Evolutionary conservation across 176 grass and related monocot genomes (phyloP), one percentile per base, ranked within the genome.

Genomic region (Carex myosuroides): DNA sequence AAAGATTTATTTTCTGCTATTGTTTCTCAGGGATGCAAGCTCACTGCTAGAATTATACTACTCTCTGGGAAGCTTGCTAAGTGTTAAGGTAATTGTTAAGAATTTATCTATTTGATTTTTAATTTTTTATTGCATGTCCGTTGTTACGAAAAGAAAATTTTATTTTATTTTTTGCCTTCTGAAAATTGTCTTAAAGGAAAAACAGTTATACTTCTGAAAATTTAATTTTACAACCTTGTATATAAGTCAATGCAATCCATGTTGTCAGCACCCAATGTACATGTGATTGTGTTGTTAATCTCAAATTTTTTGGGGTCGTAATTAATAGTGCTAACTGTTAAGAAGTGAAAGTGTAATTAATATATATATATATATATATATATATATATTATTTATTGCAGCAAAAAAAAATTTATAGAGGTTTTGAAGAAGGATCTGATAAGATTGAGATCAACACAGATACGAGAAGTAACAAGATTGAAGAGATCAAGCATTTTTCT

Each of bases 391-490:
- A 29, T 29, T 29, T 29, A 2, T 29, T 29, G 29, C 29, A 1
- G 29, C 29, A 29, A 29, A 29, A 29, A 1, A 29, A 29, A 29
- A 29, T 60, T 64, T n/a, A 8, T 74, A 95, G 93, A 88, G 96
- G 96, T 20, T 93, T 98, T 78, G 87, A 93, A 64, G 93, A 98
- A 35, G 64, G 83, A 22, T 93, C 41, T 24, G 91, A 95, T 87
- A 93, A 87, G 65, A 92, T 98, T 90, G 89, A 92, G 86, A 95
- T 98, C 53, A 93, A 98, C n/a, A 95, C 93, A 0, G 91, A 98
- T 81, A 81, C 56, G 4, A 88, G 93, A 84, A 95, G 83, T 68
- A 87, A 64, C 85, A 95, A 98, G 91, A 93, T 93, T 74, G 86
- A 81, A 54, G 92, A 95, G 76, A 90, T 98, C 71, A 90, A 89